phyloP scores from a whole-genome alignment of 768 basidiomycete genomes.

The Rossbeevera mucosa region DNA sequence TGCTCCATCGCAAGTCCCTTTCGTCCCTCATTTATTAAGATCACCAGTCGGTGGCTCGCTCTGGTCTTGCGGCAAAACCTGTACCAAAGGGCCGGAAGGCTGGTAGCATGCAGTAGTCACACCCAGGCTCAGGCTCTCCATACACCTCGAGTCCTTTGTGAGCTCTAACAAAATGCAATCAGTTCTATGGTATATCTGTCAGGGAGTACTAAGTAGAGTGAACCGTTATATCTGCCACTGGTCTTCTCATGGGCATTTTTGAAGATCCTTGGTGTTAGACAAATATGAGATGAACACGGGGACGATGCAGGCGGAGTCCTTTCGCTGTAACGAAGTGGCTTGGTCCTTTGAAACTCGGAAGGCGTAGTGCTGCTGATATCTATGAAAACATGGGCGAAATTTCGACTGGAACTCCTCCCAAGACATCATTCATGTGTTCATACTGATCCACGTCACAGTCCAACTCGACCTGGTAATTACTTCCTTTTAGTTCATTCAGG shows the following conservation, averaged over 20 bases:
- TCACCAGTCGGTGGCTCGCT: no score
- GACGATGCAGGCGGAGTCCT: not conserved
- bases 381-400: not conserved
- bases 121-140: no score
- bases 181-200: no score
- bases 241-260: not conserved
- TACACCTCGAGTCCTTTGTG: no score
- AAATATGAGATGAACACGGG: not conserved
- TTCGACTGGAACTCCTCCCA: not conserved
- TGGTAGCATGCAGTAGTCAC: no score
- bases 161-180: no score
- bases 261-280: not conserved
- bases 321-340: not conserved
- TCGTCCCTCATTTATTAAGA: no score
- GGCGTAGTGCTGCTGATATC: not conserved
- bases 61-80: no score
- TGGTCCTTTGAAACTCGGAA: not conserved
- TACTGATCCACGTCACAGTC: not conserved
- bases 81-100: no score
- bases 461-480: not conserved
- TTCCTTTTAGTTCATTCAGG: not conserved
- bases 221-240: no score
- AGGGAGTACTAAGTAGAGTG: no score
- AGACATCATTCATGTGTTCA: not conserved
- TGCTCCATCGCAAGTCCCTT: no score